Evolutionary conservation across 306 rosid genomes (phyloP).

Genomic region (Quillaja saponaria): DNA sequence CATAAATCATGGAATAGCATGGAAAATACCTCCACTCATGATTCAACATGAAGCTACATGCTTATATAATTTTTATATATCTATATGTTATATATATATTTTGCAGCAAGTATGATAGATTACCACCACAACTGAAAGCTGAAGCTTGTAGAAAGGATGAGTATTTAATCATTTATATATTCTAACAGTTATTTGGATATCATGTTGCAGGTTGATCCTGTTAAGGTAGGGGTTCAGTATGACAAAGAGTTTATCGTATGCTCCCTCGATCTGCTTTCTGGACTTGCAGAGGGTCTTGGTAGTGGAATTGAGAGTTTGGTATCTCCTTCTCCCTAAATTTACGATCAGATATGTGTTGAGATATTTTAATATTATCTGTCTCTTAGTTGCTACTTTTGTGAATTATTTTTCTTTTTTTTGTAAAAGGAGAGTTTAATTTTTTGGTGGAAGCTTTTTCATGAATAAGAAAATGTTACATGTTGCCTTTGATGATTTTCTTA

Average conservation of each 20-base stretch:
- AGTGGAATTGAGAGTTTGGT: constrained; percentile 99
- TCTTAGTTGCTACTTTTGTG: constrained; percentile 28
- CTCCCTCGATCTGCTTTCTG: constrained; percentile 96
- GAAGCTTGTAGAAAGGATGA: too few relatives aligned
- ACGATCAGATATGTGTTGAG: constrained; percentile 20
- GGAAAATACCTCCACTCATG: too few relatives aligned
- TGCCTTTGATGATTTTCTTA: not conserved
- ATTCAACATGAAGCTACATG: too few relatives aligned
- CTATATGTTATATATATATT: too few relatives aligned
- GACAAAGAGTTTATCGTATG: constrained; percentile 96
- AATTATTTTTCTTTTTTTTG: constrained; percentile 1
- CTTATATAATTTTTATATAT: too few relatives aligned
- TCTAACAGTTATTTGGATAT: too few relatives aligned
- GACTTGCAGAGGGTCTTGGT: constrained; percentile 98
- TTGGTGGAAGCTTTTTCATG: not conserved
- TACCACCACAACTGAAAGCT: too few relatives aligned
- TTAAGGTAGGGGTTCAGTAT: constrained; percentile 74
- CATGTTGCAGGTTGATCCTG: constrained; percentile 74
- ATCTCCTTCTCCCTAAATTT: constrained; percentile 32
- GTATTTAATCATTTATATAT: too few relatives aligned
- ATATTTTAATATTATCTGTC: constrained; percentile 6
- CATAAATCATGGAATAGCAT: too few relatives aligned
- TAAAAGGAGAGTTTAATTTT: not conserved
- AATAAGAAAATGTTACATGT: not conserved
- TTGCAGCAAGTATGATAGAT: too few relatives aligned